Evolutionary conservation across 2,329 filamentous ascomycete species (phyloP).

Genomic region (Acarospora socialis): DNA sequence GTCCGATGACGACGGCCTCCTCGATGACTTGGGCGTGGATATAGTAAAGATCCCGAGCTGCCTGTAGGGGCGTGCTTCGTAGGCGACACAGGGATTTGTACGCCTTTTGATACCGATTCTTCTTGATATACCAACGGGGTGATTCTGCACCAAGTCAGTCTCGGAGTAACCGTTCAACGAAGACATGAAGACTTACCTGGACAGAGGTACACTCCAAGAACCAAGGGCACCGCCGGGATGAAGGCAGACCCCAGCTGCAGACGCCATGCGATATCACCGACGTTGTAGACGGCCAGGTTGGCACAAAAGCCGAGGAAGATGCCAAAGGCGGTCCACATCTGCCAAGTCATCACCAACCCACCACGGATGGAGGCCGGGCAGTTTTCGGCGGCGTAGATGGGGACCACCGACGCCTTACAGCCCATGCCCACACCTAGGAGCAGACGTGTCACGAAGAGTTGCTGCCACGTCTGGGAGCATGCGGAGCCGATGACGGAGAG

Average conservation of each 20-base stretch:
- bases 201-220: conserved; percentile 44
- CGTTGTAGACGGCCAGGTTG: conserved; percentile 49
- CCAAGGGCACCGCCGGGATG: conserved; percentile 47
- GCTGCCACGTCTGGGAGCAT: conserved; percentile 42
- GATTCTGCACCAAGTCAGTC: too few relatives aligned
- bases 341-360: conserved; percentile 42
- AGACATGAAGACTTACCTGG: too few relatives aligned
- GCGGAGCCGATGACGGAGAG: conserved; percentile 56
- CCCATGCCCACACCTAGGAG: conserved; percentile 50
- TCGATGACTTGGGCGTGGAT: conserved; percentile 39
- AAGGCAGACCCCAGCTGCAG: conserved; percentile 51
- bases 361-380: conserved; percentile 41
- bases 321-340: conserved; percentile 42
- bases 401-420: conserved; percentile 42
- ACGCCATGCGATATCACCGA: conserved; percentile 46
- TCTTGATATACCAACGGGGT: conserved; percentile 54
- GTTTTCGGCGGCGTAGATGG: conserved; percentile 42
- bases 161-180: too few relatives aligned
- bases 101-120: conserved; percentile 46
- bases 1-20: conserved; percentile 27
- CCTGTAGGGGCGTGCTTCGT: conserved; percentile 44
- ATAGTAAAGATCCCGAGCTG: conserved; percentile 48
- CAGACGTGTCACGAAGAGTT: conserved; percentile 42
- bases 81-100: conserved; percentile 44
- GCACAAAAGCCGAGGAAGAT: conserved; percentile 54